These are phyloP conservation scores for Tardiomyces digboiensis DNA, from an alignment of 1,139 yeast genomes.

Conservation along the genomic window DNA sequence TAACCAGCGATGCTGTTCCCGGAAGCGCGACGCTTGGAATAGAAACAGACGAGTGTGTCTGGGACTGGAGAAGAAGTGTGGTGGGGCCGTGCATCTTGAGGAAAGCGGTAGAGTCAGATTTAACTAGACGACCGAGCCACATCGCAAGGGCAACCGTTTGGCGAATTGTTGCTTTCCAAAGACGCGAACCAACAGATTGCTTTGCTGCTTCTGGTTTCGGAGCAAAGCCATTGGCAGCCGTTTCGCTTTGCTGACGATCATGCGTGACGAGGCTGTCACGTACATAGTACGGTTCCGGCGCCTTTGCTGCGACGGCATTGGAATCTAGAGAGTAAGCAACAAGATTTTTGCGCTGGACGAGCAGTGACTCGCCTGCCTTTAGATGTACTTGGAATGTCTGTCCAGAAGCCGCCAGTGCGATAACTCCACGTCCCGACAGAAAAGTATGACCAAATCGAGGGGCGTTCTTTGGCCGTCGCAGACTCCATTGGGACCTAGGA, in stretches of 20 bases:
- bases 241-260: too few relatives aligned
- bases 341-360: constrained; percentile 23
- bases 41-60: background rate
- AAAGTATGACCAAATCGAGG: constrained; percentile 21
- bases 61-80: constrained; percentile 9
- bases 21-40: background rate
- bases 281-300: background rate
- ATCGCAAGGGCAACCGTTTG: background rate
- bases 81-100: constrained; percentile 10
- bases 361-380: constrained; percentile 23
- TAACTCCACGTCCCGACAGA: constrained; percentile 29
- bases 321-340: constrained; percentile 28
- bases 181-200: background rate
- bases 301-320: constrained; percentile 7
- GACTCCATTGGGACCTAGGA: constrained; percentile 16
- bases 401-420: constrained; percentile 25
- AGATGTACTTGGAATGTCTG: constrained; percentile 24
- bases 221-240: too few relatives aligned
- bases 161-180: background rate
- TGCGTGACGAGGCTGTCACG: background rate
- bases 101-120: constrained; percentile 8
- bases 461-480: constrained; percentile 8
- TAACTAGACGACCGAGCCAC: constrained; percentile 1
- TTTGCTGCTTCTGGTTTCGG: too few relatives aligned
- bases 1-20: background rate